Evolutionary conservation across 169 alveolate species (phyloP).

Genomic region (Cryptosporidium andersoni): DNA sequence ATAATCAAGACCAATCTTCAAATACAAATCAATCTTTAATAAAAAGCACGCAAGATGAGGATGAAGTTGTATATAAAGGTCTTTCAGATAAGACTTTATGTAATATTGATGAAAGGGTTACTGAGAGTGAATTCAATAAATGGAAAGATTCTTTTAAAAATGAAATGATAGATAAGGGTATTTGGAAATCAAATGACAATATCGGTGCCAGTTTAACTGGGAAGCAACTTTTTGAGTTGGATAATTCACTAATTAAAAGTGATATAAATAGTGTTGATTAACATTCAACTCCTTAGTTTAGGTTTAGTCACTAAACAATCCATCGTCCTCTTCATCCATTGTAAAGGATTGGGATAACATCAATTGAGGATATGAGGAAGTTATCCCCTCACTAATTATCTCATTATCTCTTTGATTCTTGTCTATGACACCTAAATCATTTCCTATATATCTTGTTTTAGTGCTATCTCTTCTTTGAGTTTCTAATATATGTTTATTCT

Average conservation of each 20-base stretch:
- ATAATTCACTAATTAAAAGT: conserved; percentile 30
- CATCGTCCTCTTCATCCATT: conserved; percentile 8
- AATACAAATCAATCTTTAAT: not conserved
- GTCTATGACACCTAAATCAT: not conserved
- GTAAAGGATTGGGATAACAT: not conserved
- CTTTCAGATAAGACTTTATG: conserved; percentile 22
- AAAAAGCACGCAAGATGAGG: conserved; percentile 1
- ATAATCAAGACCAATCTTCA: not conserved
- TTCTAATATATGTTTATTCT: not conserved
- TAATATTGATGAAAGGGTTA: conserved; percentile 48
- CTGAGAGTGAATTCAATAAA: conserved; percentile 21
- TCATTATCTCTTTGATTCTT: not conserved
- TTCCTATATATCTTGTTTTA: not conserved
- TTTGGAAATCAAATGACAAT: conserved; percentile 29
- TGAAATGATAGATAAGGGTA: conserved; percentile 64
- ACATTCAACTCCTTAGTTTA: not conserved
- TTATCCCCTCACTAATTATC: not conserved
- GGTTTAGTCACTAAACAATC: conserved; percentile 26
- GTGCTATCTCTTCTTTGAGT: conserved; percentile 8
- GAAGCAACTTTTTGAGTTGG: conserved; percentile 50
- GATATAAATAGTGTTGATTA: conserved; percentile 3
- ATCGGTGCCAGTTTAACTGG: conserved; percentile 16
- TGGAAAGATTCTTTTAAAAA: conserved; percentile 45
- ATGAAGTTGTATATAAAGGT: conserved; percentile 11
- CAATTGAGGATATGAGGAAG: too few relatives aligned